Base-by-base conservation (phyloP, 305 asterid species). In the Fraxinus angustifolia region DNA sequence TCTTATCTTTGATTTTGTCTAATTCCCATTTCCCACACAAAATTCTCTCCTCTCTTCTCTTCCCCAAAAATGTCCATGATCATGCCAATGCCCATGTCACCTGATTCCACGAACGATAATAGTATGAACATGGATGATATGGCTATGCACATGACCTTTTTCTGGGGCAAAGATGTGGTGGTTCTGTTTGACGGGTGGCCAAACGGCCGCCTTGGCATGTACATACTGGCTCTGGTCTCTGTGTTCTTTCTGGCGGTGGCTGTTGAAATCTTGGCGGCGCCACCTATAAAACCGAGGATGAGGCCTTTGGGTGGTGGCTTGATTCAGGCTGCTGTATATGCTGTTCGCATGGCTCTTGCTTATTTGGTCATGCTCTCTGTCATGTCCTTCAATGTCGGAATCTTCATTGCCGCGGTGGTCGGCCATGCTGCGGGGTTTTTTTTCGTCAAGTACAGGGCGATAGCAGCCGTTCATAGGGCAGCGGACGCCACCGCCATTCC, bases 321-420 rank as follows among this genome's bases (percentile, higher is more conserved):
- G 36, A 17, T 73, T n/a, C 80, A 77, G 16, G 86, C 91, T 4
- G 82, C 83, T 42, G 88, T 85, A 34, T 80, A 88, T n/a, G 90
- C 85, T 1, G 65, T 94, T 56, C 90, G 93, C 2, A 90, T 91
- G 91, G 90, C 86, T 17, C 85, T 91, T 33, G 91, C 90, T 35
- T 94, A 94, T 89, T 36, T 91, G 84, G 85, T 92, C 40, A 94
- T 94, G 98, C 95, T 94, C 8, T 83, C 94, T 1, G 96, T 92
- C 73, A 93, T 93, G 97, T 88, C 96, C 10, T 91, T 86, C 85
- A 94, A 94, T 86, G 14, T 90, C 34, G 97, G 98, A 38, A 84
- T 93, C 21, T 89, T 93, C 73, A 23, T 90, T 28, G 91, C 56
- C 31, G 97, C 88, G 36, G 88, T 93, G 50, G 88, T 81, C 40